phyloP scores from a whole-genome alignment of 1,284 basidiomycete genomes.

The Schizopora paradoxa region DNA sequence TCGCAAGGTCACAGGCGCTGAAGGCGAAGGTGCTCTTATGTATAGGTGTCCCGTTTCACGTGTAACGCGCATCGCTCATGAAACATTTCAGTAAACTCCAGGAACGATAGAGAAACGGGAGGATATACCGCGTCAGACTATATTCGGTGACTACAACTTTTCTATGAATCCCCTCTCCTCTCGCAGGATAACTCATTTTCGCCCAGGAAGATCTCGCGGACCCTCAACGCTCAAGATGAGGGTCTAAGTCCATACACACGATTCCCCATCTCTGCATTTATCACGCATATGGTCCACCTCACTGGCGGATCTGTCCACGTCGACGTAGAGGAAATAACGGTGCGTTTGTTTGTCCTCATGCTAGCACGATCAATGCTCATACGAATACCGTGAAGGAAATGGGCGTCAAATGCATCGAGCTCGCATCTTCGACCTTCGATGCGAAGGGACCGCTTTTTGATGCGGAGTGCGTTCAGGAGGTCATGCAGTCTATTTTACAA shows the following conservation, averaged over 20 bases:
- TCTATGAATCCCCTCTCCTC: constrained; percentile 16
- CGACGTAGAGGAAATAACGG: constrained; percentile 55
- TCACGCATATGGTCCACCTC: constrained; percentile 83
- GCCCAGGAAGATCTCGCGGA: constrained; percentile 60
- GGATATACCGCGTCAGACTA: constrained; percentile 85
- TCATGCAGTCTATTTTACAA: constrained; percentile 42
- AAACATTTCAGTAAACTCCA: constrained; percentile 75
- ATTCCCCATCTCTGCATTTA: constrained; percentile 66
- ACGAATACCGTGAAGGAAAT: constrained; percentile 35
- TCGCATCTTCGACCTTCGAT: constrained; percentile 23
- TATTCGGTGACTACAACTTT: constrained; percentile 46
- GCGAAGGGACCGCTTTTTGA: constrained; percentile 42
- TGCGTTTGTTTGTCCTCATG: constrained; percentile 33
- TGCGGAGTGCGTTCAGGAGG: constrained; percentile 42
- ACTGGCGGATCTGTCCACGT: constrained; percentile 58
- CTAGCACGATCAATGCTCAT: constrained; percentile 13
- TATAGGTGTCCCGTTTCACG: not conserved
- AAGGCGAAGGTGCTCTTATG: constrained; percentile 76
- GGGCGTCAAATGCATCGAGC: constrained; percentile 56
- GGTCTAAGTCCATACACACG: constrained; percentile 47
- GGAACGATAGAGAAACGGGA: constrained; percentile 88
- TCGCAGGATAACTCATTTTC: constrained; percentile 10
- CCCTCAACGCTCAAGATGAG: constrained; percentile 62
- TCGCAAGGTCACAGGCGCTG: constrained; percentile 70
- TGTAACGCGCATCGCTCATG: too few relatives aligned